Percentiles rank a stretch among this genome's conserved stretches.
Evolutionary conservation across 345 rosid species (phyloP).

Genomic region (Raphanus raphanistrum): DNA sequence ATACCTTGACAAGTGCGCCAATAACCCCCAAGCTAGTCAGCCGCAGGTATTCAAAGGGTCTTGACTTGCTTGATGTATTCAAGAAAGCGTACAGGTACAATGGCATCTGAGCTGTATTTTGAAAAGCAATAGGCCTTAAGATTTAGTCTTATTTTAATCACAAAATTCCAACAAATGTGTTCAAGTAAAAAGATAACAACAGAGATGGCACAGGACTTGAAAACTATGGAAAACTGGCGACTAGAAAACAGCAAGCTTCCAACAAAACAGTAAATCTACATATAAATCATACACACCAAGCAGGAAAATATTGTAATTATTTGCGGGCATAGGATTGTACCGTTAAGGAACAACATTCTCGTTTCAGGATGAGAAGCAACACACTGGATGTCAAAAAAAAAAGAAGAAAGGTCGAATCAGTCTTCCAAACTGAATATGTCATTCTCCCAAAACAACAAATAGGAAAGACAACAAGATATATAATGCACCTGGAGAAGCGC

Average conservation of each 20-base stretch:
- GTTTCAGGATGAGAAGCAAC: constrained; percentile 60
- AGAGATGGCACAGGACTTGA: not conserved
- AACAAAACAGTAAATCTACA: not conserved
- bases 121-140: constrained; percentile 1
- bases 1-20: constrained; percentile 61
- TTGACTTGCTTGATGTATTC: constrained; percentile 34
- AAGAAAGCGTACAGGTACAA: constrained; percentile 53
- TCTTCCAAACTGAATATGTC: constrained; percentile 9
- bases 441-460: not conserved
- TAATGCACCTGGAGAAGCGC: constrained; percentile 55
- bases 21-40: constrained; percentile 64
- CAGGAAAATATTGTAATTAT: constrained; percentile 16
- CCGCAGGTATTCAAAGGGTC: constrained; percentile 52
- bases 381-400: constrained; percentile 41
- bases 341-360: constrained; percentile 42
- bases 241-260: not conserved
- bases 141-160: not conserved
- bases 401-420: not conserved
- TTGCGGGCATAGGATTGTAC: constrained; percentile 38
- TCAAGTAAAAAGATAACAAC: constrained; percentile 8
- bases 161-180: not conserved
- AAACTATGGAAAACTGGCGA: not conserved
- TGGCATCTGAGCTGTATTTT: constrained; percentile 51
- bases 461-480: not conserved
- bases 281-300: not conserved